These are phyloP conservation scores for Pilaira anomala DNA, from an alignment of 192 early-diverging fungal species.

Conservation along the genomic window DNA sequence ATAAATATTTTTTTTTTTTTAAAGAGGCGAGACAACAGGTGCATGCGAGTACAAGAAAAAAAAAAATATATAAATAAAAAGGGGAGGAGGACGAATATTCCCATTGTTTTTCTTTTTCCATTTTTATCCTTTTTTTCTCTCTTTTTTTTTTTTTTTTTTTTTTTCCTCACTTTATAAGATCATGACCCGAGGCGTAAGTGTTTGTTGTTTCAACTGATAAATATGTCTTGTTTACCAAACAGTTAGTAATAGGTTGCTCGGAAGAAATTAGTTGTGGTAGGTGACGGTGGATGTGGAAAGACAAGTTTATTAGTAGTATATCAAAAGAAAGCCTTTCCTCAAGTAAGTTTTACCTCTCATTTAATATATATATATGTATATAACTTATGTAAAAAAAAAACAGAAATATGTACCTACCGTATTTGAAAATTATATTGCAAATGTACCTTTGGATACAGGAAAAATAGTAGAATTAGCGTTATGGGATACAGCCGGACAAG, in stretches of 20 bases:
- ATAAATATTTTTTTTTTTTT: conserved; percentile 1
- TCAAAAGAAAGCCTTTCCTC: conserved; percentile 69
- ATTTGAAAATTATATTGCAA: conserved; percentile 68
- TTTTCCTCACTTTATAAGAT: not conserved
- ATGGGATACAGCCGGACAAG: conserved; percentile 77
- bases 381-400: no score
- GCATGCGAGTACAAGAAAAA: no score
- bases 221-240: not conserved
- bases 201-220: not conserved
- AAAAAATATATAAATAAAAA: not conserved
- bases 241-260: conserved; percentile 20
- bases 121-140: conserved; percentile 4
- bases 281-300: conserved; percentile 81
- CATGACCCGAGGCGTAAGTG: conserved; percentile 4
- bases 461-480: conserved; percentile 60
- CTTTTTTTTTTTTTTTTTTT: not conserved
- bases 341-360: no score
- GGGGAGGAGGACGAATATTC: no score
- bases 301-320: conserved; percentile 75
- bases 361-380: conserved; percentile 22
- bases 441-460: conserved; percentile 51
- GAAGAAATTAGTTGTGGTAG: conserved; percentile 78
- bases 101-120: conserved; percentile 1
- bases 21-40: not conserved
- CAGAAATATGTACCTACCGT: conserved; percentile 73